These are phyloP conservation scores for Astraeus odoratus DNA, from an alignment of 768 basidiomycete species.

Conservation along the genomic window DNA sequence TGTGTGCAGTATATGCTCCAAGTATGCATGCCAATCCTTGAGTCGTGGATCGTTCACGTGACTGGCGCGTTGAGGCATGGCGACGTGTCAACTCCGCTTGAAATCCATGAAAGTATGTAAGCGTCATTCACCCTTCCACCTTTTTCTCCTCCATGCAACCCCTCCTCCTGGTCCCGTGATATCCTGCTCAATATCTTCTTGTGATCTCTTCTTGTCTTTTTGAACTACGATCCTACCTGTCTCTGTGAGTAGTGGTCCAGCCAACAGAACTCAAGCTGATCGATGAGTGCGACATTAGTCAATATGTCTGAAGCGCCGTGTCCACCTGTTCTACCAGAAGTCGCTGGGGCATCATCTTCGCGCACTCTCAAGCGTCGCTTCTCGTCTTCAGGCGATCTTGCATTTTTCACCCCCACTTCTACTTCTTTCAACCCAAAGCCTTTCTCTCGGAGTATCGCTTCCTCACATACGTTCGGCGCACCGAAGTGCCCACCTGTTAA, in stretches of 20 bases:
- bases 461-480: constrained; percentile 15
- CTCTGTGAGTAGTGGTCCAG: constrained; percentile 5
- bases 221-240: constrained; percentile 2
- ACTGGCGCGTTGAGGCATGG: constrained; percentile 27
- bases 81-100: constrained; percentile 40
- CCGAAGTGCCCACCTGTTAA: constrained; percentile 25
- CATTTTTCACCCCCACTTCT: constrained; percentile 59
- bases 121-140: constrained; percentile 9
- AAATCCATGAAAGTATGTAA: constrained; percentile 26
- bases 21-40: background rate
- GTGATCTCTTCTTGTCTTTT: background rate
- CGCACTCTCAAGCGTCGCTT: constrained; percentile 44
- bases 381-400: constrained; percentile 38
- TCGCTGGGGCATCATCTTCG: constrained; percentile 15
- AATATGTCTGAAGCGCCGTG: constrained; percentile 16
- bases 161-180: background rate
- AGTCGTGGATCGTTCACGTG: constrained; percentile 30
- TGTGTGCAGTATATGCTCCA: background rate
- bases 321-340: constrained; percentile 17
- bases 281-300: constrained; percentile 1
- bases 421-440: constrained; percentile 61
- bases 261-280: background rate
- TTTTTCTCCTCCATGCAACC: constrained; percentile 20
- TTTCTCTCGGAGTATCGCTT: constrained; percentile 39
- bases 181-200: constrained; percentile 3